Percentiles rank a stretch among this genome's conserved stretches.
Conservation (phyloP, 2,329 filamentous ascomycete species). For the Tympanopsis confertula region DNA sequence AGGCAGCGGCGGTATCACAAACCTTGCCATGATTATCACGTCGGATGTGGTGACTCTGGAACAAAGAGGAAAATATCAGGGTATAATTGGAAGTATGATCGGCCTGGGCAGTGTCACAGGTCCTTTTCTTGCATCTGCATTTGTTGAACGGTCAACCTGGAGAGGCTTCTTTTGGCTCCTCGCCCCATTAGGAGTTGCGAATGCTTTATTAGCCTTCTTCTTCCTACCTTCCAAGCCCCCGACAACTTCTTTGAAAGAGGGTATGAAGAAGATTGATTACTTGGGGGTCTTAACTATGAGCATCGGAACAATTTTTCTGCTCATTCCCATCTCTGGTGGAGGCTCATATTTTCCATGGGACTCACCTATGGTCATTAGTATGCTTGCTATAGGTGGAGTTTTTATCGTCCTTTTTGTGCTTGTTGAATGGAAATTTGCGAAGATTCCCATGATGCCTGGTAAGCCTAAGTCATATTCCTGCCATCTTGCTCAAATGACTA, state of each 20-base stretch:
- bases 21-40: constrained; percentile 57
- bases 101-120: constrained; percentile 28
- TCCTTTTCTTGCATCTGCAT: constrained; percentile 28
- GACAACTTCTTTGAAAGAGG: constrained; percentile 30
- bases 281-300: constrained; percentile 41
- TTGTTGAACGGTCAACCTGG: constrained; percentile 21
- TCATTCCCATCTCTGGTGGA: constrained; percentile 53
- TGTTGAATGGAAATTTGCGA: constrained; percentile 40
- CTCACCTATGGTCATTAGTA: constrained; percentile 44
- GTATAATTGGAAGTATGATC: constrained; percentile 30
- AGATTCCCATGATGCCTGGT: constrained; percentile 45
- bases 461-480: constrained; percentile 9
- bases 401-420: constrained; percentile 35
- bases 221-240: constrained; percentile 38
- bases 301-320: constrained; percentile 41
- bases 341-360: constrained; percentile 43
- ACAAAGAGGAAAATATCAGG: constrained; percentile 64
- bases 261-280: constrained; percentile 44
- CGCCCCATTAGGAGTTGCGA: constrained; percentile 32
- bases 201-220: constrained; percentile 30
- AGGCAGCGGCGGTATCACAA: constrained; percentile 62
- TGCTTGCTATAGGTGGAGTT: constrained; percentile 37
- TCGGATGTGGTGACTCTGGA: constrained; percentile 61
- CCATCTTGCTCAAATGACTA: not conserved
- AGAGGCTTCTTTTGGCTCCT: constrained; percentile 30